These are phyloP conservation scores for Aspergillus ochraceus DNA, from an alignment of 2,329 filamentous ascomycete species.

Conservation along the genomic window DNA sequence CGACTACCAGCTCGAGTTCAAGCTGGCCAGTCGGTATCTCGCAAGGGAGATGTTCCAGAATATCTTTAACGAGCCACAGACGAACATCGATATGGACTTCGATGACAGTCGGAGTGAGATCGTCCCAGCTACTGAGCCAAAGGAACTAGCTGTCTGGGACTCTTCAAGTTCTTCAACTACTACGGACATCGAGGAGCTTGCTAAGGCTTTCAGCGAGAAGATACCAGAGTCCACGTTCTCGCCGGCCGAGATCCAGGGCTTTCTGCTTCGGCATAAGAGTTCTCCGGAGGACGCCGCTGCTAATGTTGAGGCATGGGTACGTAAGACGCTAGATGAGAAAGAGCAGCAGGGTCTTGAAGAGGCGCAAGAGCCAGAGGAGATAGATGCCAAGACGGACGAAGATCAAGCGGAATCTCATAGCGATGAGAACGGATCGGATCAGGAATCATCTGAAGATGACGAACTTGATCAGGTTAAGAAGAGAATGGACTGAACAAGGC, in stretches of 20 bases:
- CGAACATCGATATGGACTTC: neutral
- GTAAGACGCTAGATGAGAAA: neutral
- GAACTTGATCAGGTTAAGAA: neutral
- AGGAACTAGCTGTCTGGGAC: neutral
- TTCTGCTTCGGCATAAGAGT: slow-evolving; percentile 51
- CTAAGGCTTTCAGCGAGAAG: slow-evolving; percentile 44
- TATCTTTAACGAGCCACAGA: neutral
- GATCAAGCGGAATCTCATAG: neutral
- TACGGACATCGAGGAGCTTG: slow-evolving; percentile 39
- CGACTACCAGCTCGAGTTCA: slow-evolving; percentile 7
- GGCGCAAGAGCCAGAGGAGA: neutral
- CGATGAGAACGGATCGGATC: neutral
- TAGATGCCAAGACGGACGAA: neutral
- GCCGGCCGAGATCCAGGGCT: slow-evolving; percentile 56
- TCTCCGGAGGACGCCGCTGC: slow-evolving; percentile 47
- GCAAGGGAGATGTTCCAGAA: slow-evolving; percentile 8
- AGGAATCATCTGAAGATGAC: slow-evolving; percentile 1
- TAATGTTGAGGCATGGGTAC: slow-evolving; percentile 43
- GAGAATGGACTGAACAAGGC: neutral
- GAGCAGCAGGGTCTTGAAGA: neutral
- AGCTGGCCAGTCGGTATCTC: slow-evolving; percentile 5
- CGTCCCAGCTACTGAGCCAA: neutral
- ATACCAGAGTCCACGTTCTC: slow-evolving; percentile 51
- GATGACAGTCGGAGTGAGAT: neutral
- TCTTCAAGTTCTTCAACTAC: neutral